Base-by-base conservation (phyloP, 139 green algal species). In the Coelastrella sp. region DNA sequence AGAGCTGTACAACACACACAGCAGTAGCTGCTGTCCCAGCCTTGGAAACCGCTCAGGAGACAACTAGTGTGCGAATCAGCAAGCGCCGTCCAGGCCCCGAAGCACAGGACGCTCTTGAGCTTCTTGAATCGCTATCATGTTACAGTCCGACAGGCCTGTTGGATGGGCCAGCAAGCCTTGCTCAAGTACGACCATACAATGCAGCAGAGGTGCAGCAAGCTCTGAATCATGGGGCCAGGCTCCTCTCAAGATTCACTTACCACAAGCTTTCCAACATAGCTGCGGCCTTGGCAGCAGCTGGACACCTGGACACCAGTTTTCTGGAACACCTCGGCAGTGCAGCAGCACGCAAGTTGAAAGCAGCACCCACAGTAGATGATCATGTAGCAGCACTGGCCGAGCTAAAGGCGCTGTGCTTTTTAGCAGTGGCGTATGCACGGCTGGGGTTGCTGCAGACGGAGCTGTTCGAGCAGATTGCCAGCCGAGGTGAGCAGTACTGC, bases 111-210 rank as follows among this genome's bases (percentile, higher is more conserved):
- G 83, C 83, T 56, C 20, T 16, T 17, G 22, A 66, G 0, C 65
- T 88, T 17, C 83, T 88, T 6, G 7, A 7, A 7, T 22, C 66
- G 5, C 66, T 88, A 3, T 57, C 22, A 4, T 20, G 32, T 3
- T 88, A 88, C 66, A 79, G 64, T 2, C 83, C 83, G 22, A 88
- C 17, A 7, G 83, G 66, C 6, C 83, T 88, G 10, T 66, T 65
- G n/a, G 83, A 88, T 19, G 83, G 83, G 7, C 83, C 83, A 65
- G 83, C 83, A 8, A 88, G 83, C 66, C 66, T 88, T 6, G 56
- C 60, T 3, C 65, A 88, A 66, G 83, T 88, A 32, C 66, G 64
- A 5, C 83, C 65, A 7, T 79, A 88, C 83, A 79, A 79, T 79
- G 66, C 65, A 54, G 47, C 65, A 56, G 83, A 80, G 47, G 47